Percentiles rank a stretch among this genome's conserved stretches.
phyloP scores from a whole-genome alignment of 768 basidiomycete species.

The Sutorius australiensis region DNA sequence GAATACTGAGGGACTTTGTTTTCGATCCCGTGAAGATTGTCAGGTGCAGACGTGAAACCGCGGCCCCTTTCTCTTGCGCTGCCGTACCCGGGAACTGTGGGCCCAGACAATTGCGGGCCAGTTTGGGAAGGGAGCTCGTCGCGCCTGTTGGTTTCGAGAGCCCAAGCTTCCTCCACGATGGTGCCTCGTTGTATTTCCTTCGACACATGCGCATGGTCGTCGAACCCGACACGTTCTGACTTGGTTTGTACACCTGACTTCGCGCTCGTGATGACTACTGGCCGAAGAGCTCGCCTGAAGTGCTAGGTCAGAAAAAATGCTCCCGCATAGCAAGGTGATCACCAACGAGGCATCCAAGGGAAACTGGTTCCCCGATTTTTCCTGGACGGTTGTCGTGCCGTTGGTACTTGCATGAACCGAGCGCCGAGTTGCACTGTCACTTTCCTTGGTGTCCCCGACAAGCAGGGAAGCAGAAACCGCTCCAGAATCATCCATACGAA shows the following conservation, averaged over 20 bases:
- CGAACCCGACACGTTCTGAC: background rate
- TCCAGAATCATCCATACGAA: background rate
- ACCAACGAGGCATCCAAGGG: constrained; percentile 5
- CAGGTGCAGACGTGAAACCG: background rate
- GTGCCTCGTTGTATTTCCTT: background rate
- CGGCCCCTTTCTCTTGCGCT: background rate
- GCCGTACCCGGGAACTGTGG: background rate
- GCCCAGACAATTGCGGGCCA: background rate
- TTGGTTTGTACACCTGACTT: background rate
- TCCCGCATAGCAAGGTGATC: background rate
- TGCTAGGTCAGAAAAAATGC: background rate
- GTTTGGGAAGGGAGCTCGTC: background rate
- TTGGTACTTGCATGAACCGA: background rate
- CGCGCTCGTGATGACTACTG: background rate
- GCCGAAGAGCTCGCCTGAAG: constrained; percentile 1
- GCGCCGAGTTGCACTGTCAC: background rate
- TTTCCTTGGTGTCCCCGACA: background rate
- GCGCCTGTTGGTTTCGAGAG: background rate
- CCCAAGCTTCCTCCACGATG: background rate
- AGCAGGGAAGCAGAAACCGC: background rate
- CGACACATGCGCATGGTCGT: background rate
- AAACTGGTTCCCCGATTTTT: background rate
- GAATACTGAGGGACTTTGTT: background rate
- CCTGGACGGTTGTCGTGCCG: background rate
- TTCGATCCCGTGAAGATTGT: background rate